Evolutionary conservation across 2,329 filamentous ascomycete genomes (phyloP).

Genomic region (Cercospora janseana): DNA sequence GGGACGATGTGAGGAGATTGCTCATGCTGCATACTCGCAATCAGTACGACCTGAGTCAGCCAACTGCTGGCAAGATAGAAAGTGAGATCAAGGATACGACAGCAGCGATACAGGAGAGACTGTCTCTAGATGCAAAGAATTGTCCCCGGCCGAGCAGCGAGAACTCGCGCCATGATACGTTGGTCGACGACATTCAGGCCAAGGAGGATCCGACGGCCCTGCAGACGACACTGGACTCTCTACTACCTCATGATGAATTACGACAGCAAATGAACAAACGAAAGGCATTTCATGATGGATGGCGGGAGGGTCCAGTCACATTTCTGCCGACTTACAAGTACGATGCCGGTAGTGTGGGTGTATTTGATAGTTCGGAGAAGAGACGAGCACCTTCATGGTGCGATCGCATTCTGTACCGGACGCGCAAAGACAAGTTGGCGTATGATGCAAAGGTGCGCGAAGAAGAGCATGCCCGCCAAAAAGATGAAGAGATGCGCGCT

Average conservation of each 20-base stretch:
- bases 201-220: constrained; percentile 79
- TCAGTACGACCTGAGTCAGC: constrained; percentile 62
- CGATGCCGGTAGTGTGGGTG: constrained; percentile 84
- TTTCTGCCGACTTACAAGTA: constrained; percentile 98
- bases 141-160: constrained; percentile 19
- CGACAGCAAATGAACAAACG: constrained; percentile 67
- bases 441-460: constrained; percentile 65
- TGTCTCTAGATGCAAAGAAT: constrained; percentile 15
- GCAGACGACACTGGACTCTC: constrained; percentile 80
- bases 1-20: constrained; percentile 82
- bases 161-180: constrained; percentile 20
- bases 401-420: constrained; percentile 86
- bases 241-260: constrained; percentile 88
- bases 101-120: constrained; percentile 24
- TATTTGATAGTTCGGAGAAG: constrained; percentile 96
- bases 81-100: constrained; percentile 35
- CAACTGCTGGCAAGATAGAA: constrained; percentile 38
- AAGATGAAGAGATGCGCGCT: constrained; percentile 81
- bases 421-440: constrained; percentile 63
- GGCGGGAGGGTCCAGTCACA: constrained; percentile 81
- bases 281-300: constrained; percentile 88
- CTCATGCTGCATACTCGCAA: constrained; percentile 79
- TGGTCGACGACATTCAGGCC: constrained; percentile 42
- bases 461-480: constrained; percentile 64
- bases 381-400: constrained; percentile 93